These are phyloP conservation scores for Eurotiales sp. DNA, from an alignment of 2,329 filamentous ascomycete genomes.

Conservation along the genomic window DNA sequence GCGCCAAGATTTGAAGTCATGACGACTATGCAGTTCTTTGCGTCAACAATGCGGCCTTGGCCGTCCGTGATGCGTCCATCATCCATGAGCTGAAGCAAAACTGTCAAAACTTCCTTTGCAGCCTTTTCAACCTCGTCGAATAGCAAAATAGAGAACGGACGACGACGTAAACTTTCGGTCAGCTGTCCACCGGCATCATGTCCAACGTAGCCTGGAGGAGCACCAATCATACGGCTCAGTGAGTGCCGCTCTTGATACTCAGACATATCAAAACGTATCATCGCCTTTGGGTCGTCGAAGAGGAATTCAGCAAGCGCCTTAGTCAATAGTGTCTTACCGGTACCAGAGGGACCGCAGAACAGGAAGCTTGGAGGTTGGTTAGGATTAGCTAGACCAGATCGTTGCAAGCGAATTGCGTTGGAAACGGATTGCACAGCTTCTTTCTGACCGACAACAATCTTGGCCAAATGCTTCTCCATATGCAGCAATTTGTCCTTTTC, in stretches of 20 bases:
- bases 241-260: constrained; percentile 98
- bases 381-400: constrained; percentile 89
- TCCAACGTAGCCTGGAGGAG: constrained; percentile 93
- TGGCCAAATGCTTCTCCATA: constrained; percentile 84
- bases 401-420: constrained; percentile 91
- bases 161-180: constrained; percentile 87
- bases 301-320: constrained; percentile 97
- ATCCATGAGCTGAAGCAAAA: constrained; percentile 98
- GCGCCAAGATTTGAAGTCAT: constrained; percentile 98
- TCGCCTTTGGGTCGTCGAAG: constrained; percentile 93
- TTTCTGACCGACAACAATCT: constrained; percentile 86
- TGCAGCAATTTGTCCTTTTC: constrained; percentile 98
- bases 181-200: constrained; percentile 95
- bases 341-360: constrained; percentile 97
- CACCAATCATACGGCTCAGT: constrained; percentile 94
- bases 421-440: constrained; percentile 91
- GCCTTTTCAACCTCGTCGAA: constrained; percentile 99
- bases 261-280: constrained; percentile 99
- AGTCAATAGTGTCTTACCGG: constrained; percentile 93
- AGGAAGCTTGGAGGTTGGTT: constrained; percentile 97
- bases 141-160: constrained; percentile 94
- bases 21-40: constrained; percentile 97
- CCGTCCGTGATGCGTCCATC: constrained; percentile 98
- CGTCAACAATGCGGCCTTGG: constrained; percentile 90
- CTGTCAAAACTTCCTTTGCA: constrained; percentile 93